Conservation (phyloP, 495 filamentous ascomycete genomes). For the Aspergillus cristatus region DNA sequence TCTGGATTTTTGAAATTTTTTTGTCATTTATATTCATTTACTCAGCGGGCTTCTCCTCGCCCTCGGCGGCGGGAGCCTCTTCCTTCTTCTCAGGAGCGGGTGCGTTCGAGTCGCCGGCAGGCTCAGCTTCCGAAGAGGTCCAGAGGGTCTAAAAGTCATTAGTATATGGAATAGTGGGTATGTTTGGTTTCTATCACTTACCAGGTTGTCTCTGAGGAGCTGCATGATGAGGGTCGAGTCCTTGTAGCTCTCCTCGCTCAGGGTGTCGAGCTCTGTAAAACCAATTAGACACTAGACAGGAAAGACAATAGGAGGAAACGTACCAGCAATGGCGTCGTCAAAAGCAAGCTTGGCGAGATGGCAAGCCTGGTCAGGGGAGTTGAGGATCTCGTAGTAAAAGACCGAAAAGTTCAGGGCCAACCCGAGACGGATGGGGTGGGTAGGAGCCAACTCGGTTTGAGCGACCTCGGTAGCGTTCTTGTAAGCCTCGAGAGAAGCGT, state of each 20-base stretch:
- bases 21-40: conserved; percentile 16
- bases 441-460: conserved; percentile 94
- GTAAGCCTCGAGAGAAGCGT: conserved; percentile 96
- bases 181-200: conserved; percentile 40
- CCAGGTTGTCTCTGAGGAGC: conserved; percentile 95
- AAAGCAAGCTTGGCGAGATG: conserved; percentile 99
- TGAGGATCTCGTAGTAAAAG: conserved; percentile 99
- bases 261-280: conserved; percentile 87
- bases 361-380: conserved; percentile 97
- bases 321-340: conserved; percentile 96
- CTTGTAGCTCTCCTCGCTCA: conserved; percentile 99
- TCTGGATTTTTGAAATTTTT: conserved; percentile 6
- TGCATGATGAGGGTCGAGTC: conserved; percentile 99
- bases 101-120: conserved; percentile 41
- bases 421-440: conserved; percentile 97
- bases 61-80: conserved; percentile 44
- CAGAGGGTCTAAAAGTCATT: conserved; percentile 73
- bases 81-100: conserved; percentile 52
- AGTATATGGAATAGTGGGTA: conserved; percentile 5
- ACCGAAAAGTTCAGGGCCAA: conserved; percentile 99
- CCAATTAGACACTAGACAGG: not conserved
- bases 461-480: conserved; percentile 97
- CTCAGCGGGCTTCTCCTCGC: conserved; percentile 53
- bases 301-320: conserved; percentile 20
- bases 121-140: conserved; percentile 97